Conservation (phyloP, 2,329 filamentous ascomycete genomes). For the Penicillium sp. region DNA sequence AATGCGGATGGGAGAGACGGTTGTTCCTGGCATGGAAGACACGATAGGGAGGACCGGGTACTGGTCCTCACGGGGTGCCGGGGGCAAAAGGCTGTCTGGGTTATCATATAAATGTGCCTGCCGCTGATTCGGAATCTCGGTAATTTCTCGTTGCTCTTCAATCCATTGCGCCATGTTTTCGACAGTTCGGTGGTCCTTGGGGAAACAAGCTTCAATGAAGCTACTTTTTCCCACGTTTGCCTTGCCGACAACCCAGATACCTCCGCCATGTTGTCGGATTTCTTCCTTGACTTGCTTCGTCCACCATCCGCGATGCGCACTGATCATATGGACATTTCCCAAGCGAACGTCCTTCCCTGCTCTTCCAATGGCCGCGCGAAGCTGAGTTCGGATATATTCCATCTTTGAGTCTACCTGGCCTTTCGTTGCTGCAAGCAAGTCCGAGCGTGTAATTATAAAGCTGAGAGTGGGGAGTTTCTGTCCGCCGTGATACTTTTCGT, state of each 20-base stretch:
- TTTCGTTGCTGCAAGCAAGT: slow-evolving; percentile 82
- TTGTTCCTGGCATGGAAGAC: slow-evolving; percentile 87
- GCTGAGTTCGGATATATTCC: slow-evolving; percentile 77
- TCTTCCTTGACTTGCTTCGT: slow-evolving; percentile 83
- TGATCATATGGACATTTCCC: slow-evolving; percentile 86
- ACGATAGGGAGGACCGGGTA: slow-evolving; percentile 87
- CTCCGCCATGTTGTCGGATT: slow-evolving; percentile 81
- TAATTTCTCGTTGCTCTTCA: slow-evolving; percentile 31
- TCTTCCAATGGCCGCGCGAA: slow-evolving; percentile 75
- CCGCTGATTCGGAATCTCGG: slow-evolving; percentile 15
- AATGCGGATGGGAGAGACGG: slow-evolving; percentile 90
- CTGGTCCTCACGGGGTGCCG: slow-evolving; percentile 70
- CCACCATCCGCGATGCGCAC: slow-evolving; percentile 87
- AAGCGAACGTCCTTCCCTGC: slow-evolving; percentile 73
- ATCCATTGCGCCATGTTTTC: slow-evolving; percentile 42
- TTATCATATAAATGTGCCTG: slow-evolving; percentile 28
- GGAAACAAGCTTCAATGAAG: slow-evolving; percentile 85
- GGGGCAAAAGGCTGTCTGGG: slow-evolving; percentile 70
- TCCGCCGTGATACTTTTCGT: slow-evolving; percentile 67
- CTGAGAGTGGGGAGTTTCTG: slow-evolving; percentile 78
- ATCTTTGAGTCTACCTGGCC: slow-evolving; percentile 83
- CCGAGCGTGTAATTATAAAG: slow-evolving; percentile 88
- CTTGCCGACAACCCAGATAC: slow-evolving; percentile 96
- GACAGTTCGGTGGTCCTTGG: slow-evolving; percentile 65
- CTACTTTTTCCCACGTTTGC: slow-evolving; percentile 97